Base-by-base conservation (phyloP, 1,284 basidiomycete species). In the Inonotus obliquus region DNA sequence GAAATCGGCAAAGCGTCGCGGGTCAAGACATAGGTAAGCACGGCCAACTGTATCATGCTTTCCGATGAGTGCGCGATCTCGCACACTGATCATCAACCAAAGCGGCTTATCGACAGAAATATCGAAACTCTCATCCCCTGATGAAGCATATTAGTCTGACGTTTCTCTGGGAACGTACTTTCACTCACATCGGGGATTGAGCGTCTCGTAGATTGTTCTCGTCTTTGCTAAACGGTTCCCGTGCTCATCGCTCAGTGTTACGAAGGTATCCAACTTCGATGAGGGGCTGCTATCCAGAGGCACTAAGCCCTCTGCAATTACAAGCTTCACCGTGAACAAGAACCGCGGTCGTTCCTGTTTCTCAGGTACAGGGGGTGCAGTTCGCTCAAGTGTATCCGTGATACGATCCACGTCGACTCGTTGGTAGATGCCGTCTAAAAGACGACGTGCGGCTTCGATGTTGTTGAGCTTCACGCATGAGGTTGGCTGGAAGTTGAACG, bases 381-480 rank as follows among this genome's bases (percentile, higher is more conserved):
- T 77, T 25, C 78, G 77, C 65, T 79, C 74, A 57, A 91, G 71
- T 25, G 86, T 79, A 44, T 89, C 85, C 0, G 91, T 86, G 64
- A 96, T 84, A 70, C 89, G 87, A 75, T 99, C 97, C 0, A 91
- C 94, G 63, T 96, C 83, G 78, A 98, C 88, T 67, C 93, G 90
- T 57, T 83, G 87, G 74, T 98, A 99, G 80, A 99, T 90, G 68
- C 90, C 91, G 73, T 99, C 97, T 59, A 99, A 80, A 58, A 97
- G 80, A 62, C 86, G 85, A 11, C 96, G 85, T 0, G 96, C 95
- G 1, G 93, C 90, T 69, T 97, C 95, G 65, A 99, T 89, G 72
- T 99, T 98, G 79, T 99, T 99, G 53, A 99, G 82, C 76, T 98
- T 98, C 69, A 99, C 93, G 70, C 96, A 98, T 0, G 94, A 95